Conservation (phyloP, 2,329 filamentous ascomycete genomes). For the Diatrype stigma region DNA sequence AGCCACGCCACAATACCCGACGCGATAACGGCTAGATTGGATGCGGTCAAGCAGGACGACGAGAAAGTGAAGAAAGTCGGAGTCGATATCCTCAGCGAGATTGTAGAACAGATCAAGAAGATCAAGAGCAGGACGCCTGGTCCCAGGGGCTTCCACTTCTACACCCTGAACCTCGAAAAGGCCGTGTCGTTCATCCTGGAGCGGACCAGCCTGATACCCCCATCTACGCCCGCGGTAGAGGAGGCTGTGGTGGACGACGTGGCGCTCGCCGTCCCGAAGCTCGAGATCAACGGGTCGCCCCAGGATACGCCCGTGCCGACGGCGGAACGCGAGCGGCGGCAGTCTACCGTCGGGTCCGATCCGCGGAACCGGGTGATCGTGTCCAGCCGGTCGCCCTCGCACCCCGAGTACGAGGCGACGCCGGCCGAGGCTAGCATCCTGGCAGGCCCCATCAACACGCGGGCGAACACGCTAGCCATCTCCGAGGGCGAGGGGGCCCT, state of each 20-base stretch:
- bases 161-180: conserved; percentile 94
- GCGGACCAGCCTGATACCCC: conserved; percentile 75
- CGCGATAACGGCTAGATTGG: conserved; percentile 64
- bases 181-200: conserved; percentile 91
- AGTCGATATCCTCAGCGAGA: conserved; percentile 77
- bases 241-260: conserved; percentile 48
- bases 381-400: conserved; percentile 54
- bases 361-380: conserved; percentile 87
- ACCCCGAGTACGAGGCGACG: conserved; percentile 65
- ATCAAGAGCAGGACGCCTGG: conserved; percentile 53
- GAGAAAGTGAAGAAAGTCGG: conserved; percentile 76
- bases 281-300: conserved; percentile 48
- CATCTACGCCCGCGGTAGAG: conserved; percentile 44
- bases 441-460: conserved; percentile 66
- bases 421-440: conserved; percentile 76
- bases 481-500: conserved; percentile 88
- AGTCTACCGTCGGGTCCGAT: conserved; percentile 77
- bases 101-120: conserved; percentile 73
- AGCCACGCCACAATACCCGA: conserved; percentile 82
- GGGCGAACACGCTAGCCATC: conserved; percentile 84
- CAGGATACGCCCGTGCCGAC: conserved; percentile 24
- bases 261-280: conserved; percentile 38
- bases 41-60: conserved; percentile 72
- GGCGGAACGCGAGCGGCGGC: conserved; percentile 51
- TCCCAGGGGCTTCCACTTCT: conserved; percentile 89